Conservation (phyloP, 2,329 filamentous ascomycete genomes). For the Clonostachys solani region DNA sequence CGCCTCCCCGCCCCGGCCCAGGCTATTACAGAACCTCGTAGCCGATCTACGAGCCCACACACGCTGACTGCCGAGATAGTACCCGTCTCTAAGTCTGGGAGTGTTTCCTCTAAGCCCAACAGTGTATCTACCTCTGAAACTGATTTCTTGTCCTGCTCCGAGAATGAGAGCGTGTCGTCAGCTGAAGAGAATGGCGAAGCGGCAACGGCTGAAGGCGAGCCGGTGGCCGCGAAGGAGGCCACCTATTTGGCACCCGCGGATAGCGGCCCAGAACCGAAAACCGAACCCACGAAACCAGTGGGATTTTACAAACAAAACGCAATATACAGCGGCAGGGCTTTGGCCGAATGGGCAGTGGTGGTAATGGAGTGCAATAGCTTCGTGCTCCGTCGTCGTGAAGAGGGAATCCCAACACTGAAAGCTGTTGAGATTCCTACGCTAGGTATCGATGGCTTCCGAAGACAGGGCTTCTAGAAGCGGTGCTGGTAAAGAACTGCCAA, state of each 20-base stretch:
- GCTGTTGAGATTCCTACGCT: constrained; percentile 57
- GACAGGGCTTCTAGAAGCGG: constrained; percentile 17
- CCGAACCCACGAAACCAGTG: constrained; percentile 39
- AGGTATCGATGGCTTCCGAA: constrained; percentile 35
- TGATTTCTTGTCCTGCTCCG: not conserved
- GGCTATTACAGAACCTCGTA: constrained; percentile 26
- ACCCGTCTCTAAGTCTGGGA: no score
- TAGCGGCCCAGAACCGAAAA: constrained; percentile 16
- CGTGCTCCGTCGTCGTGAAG: constrained; percentile 68
- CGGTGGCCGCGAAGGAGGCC: not conserved
- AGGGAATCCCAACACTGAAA: constrained; percentile 62
- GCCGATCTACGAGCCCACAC: no score
- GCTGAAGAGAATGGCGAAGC: not conserved
- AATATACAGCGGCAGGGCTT: constrained; percentile 65
- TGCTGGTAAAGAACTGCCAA: no score
- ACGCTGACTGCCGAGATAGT: no score
- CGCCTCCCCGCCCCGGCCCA: constrained; percentile 69
- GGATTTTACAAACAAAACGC: constrained; percentile 39
- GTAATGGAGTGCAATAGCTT: constrained; percentile 79
- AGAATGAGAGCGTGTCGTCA: not conserved
- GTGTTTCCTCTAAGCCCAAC: no score
- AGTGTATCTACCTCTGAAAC: no score
- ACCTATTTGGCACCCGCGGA: not conserved
- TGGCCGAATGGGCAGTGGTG: constrained; percentile 75
- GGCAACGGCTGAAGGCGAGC: not conserved